These are phyloP conservation scores for Boletellus emodensis DNA, from an alignment of 768 basidiomycete genomes.

Conservation along the genomic window DNA sequence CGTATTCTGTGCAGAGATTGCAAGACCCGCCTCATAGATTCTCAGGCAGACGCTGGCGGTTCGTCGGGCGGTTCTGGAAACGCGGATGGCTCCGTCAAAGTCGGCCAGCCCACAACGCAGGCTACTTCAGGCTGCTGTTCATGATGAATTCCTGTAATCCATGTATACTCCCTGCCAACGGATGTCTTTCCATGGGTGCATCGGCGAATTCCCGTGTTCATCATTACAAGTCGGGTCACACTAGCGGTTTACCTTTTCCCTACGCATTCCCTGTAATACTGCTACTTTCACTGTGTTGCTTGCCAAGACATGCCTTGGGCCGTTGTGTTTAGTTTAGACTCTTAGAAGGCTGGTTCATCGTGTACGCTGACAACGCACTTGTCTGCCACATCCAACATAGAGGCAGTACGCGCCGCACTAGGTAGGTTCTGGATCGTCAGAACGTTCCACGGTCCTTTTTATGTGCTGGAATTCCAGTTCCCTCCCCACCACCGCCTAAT, in stretches of 20 bases:
- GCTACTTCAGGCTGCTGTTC: conserved; percentile 52
- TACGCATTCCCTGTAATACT: conserved; percentile 19
- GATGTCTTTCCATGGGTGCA: background rate
- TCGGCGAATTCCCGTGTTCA: conserved; percentile 1
- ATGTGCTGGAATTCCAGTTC: conserved; percentile 61
- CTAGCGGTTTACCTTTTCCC: conserved; percentile 8
- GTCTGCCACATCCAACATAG: no score
- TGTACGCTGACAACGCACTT: no score
- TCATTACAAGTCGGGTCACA: conserved; percentile 3
- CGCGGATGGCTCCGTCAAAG: conserved; percentile 59
- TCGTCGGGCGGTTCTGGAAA: conserved; percentile 34
- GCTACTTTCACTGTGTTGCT: conserved; percentile 10
- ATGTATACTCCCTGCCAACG: conserved; percentile 1
- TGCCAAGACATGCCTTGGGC: background rate
- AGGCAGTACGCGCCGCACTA: no score
- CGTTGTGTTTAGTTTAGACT: no score
- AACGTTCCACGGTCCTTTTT: background rate
- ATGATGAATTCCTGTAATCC: conserved; percentile 30
- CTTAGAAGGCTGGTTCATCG: no score
- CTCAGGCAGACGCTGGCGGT: conserved; percentile 63
- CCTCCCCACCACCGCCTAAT: conserved; percentile 90
- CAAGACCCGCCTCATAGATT: conserved; percentile 95
- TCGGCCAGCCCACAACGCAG: conserved; percentile 55
- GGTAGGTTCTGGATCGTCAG: no score
- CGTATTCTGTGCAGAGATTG: conserved; percentile 64